phyloP scores from a whole-genome alignment of 768 basidiomycete genomes.

The Mycena albidolilacea region DNA sequence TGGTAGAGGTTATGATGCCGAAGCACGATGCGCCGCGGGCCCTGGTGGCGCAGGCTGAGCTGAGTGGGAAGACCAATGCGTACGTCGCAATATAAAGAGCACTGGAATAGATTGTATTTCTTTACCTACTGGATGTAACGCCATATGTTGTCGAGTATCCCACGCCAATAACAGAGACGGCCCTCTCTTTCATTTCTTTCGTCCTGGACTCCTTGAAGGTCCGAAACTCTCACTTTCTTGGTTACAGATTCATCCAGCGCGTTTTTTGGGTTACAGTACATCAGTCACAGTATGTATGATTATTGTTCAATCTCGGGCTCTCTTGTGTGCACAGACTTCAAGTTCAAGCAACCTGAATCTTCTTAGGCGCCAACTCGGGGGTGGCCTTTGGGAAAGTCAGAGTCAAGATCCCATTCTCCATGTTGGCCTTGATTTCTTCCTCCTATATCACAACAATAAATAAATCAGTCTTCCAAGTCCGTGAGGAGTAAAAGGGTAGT shows the following conservation, averaged over 20 bases:
- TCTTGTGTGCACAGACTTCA: slow-evolving; percentile 36
- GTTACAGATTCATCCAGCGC: too few species aligned
- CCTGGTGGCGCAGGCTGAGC: slow-evolving; percentile 69
- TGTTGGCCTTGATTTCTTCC: slow-evolving; percentile 56
- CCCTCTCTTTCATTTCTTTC: too few species aligned
- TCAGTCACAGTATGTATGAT: neutral
- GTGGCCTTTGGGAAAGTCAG: slow-evolving; percentile 67
- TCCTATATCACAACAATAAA: slow-evolving; percentile 38
- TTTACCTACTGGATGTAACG: neutral
- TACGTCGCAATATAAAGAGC: slow-evolving; percentile 47
- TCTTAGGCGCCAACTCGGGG: slow-evolving; percentile 46
- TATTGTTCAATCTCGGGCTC: neutral
- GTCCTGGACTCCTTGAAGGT: too few species aligned
- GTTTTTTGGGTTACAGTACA: neutral
- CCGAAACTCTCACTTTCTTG: too few species aligned
- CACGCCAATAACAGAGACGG: neutral
- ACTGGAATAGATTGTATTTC: neutral
- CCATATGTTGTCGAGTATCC: neutral
- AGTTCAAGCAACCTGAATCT: slow-evolving; percentile 53
- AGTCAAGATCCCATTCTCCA: slow-evolving; percentile 68
- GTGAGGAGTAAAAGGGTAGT: slow-evolving; percentile 7
- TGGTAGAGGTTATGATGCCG: slow-evolving; percentile 87
- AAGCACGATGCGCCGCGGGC: slow-evolving; percentile 79
- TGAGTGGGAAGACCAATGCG: slow-evolving; percentile 66
- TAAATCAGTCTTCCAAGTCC: slow-evolving; percentile 47